phyloP scores from a whole-genome alignment of 371 early-diverging fungal genomes.

The Syncephalastrum racemosum region DNA sequence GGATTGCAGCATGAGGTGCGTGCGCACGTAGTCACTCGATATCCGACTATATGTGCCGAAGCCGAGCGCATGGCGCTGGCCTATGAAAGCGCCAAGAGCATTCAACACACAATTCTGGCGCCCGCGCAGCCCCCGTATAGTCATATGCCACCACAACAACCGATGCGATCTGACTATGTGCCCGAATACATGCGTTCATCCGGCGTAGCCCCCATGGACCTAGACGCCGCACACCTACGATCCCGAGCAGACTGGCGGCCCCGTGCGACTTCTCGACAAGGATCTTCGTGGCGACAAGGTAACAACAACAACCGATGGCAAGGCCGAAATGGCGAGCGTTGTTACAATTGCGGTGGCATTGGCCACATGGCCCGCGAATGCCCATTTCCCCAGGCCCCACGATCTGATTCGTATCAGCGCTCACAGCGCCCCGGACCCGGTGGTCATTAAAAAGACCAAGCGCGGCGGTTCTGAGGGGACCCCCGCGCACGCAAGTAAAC shows the following conservation, averaged over 20 bases:
- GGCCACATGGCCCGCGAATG: too few species aligned
- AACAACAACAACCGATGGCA: too few species aligned
- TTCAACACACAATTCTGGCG: background rate
- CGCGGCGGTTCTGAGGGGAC: too few species aligned
- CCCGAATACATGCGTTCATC: slow-evolving; percentile 1
- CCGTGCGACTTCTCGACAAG: background rate
- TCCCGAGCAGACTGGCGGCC: background rate
- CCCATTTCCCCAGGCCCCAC: too few species aligned
- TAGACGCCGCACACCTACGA: slow-evolving; percentile 1
- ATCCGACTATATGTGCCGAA: background rate
- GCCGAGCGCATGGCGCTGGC: slow-evolving; percentile 3
- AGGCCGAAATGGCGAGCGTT: too few species aligned
- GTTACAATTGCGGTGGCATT: too few species aligned
- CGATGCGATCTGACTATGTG: background rate
- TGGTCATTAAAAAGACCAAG: too few species aligned
- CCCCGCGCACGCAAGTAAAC: too few species aligned
- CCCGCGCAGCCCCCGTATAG: background rate
- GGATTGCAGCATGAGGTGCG: background rate
- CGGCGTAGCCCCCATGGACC: slow-evolving; percentile 4
- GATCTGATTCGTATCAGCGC: too few species aligned
- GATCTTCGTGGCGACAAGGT: too few species aligned
- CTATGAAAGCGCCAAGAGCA: slow-evolving; percentile 2
- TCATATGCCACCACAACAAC: background rate
- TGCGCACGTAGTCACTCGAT: too few species aligned
- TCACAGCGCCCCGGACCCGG: too few species aligned